These are phyloP conservation scores for Liriodendron chinense DNA, from an alignment of 164 flowering plant species.

Conservation along the genomic window DNA sequence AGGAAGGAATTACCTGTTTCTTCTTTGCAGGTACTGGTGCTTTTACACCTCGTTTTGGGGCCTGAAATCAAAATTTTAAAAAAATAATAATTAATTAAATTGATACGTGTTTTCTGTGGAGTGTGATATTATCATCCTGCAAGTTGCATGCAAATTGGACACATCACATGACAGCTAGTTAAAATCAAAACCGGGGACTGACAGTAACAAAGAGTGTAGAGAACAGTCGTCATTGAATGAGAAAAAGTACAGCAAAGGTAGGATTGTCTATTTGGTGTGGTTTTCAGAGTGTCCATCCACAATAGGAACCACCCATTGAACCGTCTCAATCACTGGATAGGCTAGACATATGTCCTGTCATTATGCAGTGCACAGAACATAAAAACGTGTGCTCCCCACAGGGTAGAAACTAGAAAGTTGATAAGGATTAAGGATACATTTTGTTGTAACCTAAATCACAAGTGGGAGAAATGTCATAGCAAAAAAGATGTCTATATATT, in stretches of 20 bases:
- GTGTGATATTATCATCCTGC: neutral
- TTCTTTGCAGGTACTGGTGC: conserved; percentile 6
- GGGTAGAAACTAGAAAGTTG: no score
- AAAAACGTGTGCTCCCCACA: no score
- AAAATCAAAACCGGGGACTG: neutral
- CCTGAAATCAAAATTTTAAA: conserved; percentile 1
- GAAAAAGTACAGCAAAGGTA: neutral
- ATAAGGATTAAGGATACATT: no score
- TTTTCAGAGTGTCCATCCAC: no score
- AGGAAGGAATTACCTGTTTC: conserved; percentile 1
- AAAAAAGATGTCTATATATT: no score
- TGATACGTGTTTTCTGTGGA: neutral
- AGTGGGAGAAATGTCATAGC: no score
- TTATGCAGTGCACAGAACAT: no score
- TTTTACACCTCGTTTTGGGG: conserved; percentile 11
- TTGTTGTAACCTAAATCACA: no score
- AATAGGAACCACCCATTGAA: no score
- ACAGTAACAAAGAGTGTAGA: neutral
- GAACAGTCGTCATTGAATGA: neutral
- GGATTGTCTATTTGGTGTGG: no score
- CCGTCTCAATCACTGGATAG: no score
- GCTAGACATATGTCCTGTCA: no score
- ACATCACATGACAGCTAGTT: neutral
- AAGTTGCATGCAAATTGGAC: neutral
- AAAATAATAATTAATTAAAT: neutral